Evolutionary conservation across 148 eudicot species (phyloP).

Genomic region (Dianthus caryophyllus): DNA sequence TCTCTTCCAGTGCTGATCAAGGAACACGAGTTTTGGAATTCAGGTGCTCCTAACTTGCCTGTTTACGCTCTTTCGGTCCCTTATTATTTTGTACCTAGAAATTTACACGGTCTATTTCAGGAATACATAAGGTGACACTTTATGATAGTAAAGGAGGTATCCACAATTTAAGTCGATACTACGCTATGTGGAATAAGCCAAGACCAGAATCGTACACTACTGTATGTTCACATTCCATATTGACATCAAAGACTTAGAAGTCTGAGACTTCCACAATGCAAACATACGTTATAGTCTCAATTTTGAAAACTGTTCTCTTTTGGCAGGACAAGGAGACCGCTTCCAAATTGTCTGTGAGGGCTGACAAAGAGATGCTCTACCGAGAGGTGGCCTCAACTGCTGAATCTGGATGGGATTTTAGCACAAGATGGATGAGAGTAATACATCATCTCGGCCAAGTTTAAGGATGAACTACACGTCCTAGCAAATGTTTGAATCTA

Average conservation of each 20-base stretch:
- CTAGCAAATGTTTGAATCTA: neutral
- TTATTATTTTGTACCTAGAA: neutral
- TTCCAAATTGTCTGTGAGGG: constrained; percentile 31
- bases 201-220: constrained; percentile 84
- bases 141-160: constrained; percentile 48
- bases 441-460: neutral
- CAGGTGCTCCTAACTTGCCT: constrained; percentile 41
- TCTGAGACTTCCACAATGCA: neutral
- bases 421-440: constrained; percentile 99
- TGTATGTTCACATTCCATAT: constrained; percentile 38
- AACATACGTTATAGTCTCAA: neutral
- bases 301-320: constrained; percentile 1
- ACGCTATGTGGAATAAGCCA: constrained; percentile 89
- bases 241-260: neutral
- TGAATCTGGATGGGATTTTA: constrained; percentile 98
- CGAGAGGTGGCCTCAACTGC: constrained; percentile 86
- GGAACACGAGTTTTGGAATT: constrained; percentile 79
- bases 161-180: constrained; percentile 66
- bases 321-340: constrained; percentile 73
- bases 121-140: constrained; percentile 68
- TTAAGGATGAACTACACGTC: neutral
- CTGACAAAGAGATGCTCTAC: constrained; percentile 53
- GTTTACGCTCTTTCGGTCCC: neutral
- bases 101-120: constrained; percentile 23
- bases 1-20: constrained; percentile 66